Percentiles rank a stretch among this genome's conserved stretches.
These are phyloP conservation scores for Fusarium denticulatum DNA, from an alignment of 2,329 filamentous ascomycete species.

Conservation along the genomic window DNA sequence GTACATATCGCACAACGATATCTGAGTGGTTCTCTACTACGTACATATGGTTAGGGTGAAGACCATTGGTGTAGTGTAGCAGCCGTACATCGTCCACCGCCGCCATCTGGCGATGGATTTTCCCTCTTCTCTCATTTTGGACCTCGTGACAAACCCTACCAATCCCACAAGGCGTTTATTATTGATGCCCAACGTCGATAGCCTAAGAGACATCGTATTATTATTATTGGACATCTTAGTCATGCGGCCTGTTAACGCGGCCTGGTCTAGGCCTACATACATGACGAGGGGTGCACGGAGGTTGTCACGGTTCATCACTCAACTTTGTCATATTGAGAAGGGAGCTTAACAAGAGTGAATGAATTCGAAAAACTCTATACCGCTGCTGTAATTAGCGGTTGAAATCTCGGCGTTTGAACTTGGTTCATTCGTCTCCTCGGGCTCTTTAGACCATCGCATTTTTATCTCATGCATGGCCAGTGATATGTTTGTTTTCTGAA, in stretches of 20 bases:
- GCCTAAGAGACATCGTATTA: not conserved
- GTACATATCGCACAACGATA: constrained; percentile 23
- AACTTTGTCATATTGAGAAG: not conserved
- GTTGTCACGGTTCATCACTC: not conserved
- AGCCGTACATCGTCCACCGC: not conserved
- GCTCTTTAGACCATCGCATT: not conserved
- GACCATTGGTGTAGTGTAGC: not conserved
- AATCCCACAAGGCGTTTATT: not conserved
- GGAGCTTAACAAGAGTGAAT: not conserved
- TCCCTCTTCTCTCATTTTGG: constrained; percentile 25
- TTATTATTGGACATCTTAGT: constrained; percentile 5
- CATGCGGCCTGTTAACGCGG: constrained; percentile 25
- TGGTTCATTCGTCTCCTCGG: not conserved
- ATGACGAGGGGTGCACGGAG: constrained; percentile 22
- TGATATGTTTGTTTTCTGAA: not conserved
- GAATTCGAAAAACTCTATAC: not conserved
- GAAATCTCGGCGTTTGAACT: not conserved
- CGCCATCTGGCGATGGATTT: not conserved
- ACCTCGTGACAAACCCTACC: constrained; percentile 18
- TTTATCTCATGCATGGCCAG: not conserved
- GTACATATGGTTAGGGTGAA: not conserved
- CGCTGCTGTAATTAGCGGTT: not conserved
- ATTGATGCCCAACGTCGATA: constrained; percentile 31
- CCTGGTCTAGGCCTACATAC: constrained; percentile 25
- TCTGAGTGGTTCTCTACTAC: not conserved